A percentile compares a stretch with the other conserved stretches of the same genome.
Conservation (phyloP, 2,329 filamentous ascomycete genomes). For the Hypoxylon rubiginosum region DNA sequence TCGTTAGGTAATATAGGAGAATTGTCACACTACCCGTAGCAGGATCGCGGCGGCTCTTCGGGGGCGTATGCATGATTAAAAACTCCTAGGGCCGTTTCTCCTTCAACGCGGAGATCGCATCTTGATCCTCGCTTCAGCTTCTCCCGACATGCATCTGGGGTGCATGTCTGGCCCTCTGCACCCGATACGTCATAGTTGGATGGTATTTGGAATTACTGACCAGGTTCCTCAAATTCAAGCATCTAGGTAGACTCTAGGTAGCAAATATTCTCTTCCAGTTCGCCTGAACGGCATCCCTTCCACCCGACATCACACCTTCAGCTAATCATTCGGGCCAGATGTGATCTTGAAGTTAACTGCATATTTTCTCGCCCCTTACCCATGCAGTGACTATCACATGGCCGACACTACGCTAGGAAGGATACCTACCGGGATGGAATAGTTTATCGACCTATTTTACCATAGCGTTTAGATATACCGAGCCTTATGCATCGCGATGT, state of each 20-base stretch:
- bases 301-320: neutral
- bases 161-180: slow-evolving; percentile 1
- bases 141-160: slow-evolving; percentile 6
- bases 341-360: slow-evolving; percentile 8
- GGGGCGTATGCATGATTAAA: slow-evolving; percentile 3
- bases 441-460: neutral
- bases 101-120: neutral
- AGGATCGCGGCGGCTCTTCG: slow-evolving; percentile 26
- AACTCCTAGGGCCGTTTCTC: neutral
- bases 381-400: slow-evolving; percentile 9
- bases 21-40: slow-evolving; percentile 6
- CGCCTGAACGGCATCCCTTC: neutral
- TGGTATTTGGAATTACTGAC: slow-evolving; percentile 37
- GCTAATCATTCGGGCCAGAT: slow-evolving; percentile 10
- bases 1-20: neutral
- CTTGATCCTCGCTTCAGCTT: neutral
- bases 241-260: slow-evolving; percentile 4
- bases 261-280: neutral
- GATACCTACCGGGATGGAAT: slow-evolving; percentile 12
- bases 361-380: slow-evolving; percentile 2
- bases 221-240: slow-evolving; percentile 1
- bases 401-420: slow-evolving; percentile 11
- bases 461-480: neutral
- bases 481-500: slow-evolving; percentile 1
- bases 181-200: neutral